Percentiles rank a stretch among this genome's conserved stretches.
phyloP scores from a whole-genome alignment of 441 rosid species.

The Arabidopsis hybrid region DNA sequence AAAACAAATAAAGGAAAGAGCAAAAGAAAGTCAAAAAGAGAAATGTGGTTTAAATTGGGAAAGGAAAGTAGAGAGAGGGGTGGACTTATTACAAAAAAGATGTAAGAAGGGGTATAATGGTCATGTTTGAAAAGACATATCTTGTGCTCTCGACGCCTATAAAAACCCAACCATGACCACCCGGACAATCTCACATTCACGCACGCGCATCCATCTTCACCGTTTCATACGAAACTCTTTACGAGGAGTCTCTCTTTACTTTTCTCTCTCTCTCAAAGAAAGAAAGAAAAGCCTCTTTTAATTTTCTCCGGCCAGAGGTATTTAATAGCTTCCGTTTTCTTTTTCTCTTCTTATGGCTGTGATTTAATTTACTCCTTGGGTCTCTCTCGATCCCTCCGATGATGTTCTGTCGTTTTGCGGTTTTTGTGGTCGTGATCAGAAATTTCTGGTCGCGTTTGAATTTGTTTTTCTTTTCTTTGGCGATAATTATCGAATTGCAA shows the following conservation, averaged over 20 bases:
- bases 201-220: conserved; percentile 47
- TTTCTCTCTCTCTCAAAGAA: conserved; percentile 20
- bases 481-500: conserved; percentile 16
- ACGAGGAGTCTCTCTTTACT: conserved; percentile 24
- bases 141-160: conserved; percentile 30
- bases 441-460: background rate
- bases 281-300: conserved; percentile 8
- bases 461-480: background rate
- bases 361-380: background rate
- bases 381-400: conserved; percentile 33
- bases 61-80: background rate
- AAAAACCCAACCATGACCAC: conserved; percentile 15
- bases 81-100: conserved; percentile 35
- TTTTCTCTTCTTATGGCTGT: background rate
- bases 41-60: background rate
- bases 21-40: conserved; percentile 41
- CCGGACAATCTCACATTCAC: conserved; percentile 37
- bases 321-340: background rate
- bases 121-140: conserved; percentile 20
- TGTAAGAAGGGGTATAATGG: conserved; percentile 26
- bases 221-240: conserved; percentile 49
- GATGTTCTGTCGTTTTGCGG: conserved; percentile 21
- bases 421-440: conserved; percentile 35
- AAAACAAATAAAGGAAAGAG: conserved; percentile 4
- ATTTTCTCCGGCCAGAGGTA: conserved; percentile 37